A percentile compares a stretch with the other conserved stretches of the same genome.
Evolutionary conservation across 2,329 filamentous ascomycete genomes (phyloP).

Genomic region (Exophiala phaeomuriformis): DNA sequence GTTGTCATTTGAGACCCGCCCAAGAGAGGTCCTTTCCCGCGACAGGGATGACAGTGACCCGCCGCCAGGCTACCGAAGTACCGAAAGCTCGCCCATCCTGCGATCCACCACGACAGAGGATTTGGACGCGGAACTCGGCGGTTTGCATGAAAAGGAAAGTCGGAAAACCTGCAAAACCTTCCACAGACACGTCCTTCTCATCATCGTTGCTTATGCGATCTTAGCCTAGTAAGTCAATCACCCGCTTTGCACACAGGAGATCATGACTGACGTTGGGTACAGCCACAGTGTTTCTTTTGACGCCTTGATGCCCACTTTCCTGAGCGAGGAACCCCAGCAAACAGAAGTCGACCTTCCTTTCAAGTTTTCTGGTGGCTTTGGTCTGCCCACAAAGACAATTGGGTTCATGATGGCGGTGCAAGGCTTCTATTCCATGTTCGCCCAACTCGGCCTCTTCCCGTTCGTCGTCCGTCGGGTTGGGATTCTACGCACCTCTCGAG

Average conservation of each 20-base stretch:
- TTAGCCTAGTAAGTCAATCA: slow-evolving; percentile 67
- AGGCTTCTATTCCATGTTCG: slow-evolving; percentile 80
- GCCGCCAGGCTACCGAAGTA: slow-evolving; percentile 61
- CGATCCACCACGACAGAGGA: slow-evolving; percentile 31
- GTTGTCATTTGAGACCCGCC: not conserved
- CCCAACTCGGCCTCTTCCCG: slow-evolving; percentile 78
- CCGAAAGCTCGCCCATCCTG: slow-evolving; percentile 48
- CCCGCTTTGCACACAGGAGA: slow-evolving; percentile 9
- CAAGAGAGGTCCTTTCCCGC: not conserved
- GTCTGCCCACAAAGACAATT: slow-evolving; percentile 72
- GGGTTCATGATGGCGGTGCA: slow-evolving; percentile 84
- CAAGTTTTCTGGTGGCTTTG: slow-evolving; percentile 81
- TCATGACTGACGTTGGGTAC: slow-evolving; percentile 28
- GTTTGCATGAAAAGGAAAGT: slow-evolving; percentile 37
- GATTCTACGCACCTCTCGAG: slow-evolving; percentile 70
- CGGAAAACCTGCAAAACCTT: slow-evolving; percentile 56
- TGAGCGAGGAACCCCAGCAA: slow-evolving; percentile 53
- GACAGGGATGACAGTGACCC: slow-evolving; percentile 29
- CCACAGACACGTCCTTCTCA: slow-evolving; percentile 65
- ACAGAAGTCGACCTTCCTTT: slow-evolving; percentile 62
- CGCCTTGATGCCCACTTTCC: slow-evolving; percentile 83
- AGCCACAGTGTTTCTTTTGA: slow-evolving; percentile 98
- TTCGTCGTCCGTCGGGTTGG: slow-evolving; percentile 68
- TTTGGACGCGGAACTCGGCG: slow-evolving; percentile 36
- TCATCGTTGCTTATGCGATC: slow-evolving; percentile 63